These are phyloP conservation scores for Boletus subluridellus DNA, from an alignment of 1,284 basidiomycete genomes.

Conservation along the genomic window DNA sequence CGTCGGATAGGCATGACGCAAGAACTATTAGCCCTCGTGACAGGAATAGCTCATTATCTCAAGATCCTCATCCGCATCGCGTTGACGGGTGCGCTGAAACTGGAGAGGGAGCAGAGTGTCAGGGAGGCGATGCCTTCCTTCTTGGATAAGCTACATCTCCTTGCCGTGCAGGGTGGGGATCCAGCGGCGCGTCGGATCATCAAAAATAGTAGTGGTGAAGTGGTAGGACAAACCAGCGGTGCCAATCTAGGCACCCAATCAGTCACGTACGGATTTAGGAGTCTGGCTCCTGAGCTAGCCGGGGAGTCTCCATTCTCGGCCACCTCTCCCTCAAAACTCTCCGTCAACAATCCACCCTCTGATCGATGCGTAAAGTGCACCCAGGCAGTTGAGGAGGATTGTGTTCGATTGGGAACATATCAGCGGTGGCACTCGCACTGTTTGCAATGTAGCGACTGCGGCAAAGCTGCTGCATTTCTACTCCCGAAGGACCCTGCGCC, in stretches of 20 bases:
- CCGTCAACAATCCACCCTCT: conserved; percentile 65
- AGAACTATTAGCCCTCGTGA: conserved; percentile 95
- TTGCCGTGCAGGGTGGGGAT: conserved; percentile 85
- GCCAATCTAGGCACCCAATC: conserved; percentile 71
- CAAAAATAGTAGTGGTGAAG: conserved; percentile 63
- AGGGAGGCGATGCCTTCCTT: conserved; percentile 84
- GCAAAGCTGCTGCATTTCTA: conserved; percentile 69
- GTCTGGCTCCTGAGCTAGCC: conserved; percentile 82
- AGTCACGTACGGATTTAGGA: conserved; percentile 85
- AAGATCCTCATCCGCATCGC: conserved; percentile 99
- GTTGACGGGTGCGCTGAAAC: conserved; percentile 90
- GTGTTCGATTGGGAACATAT: conserved; percentile 88
- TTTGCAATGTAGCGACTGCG: conserved; percentile 79
- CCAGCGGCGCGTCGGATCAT: conserved; percentile 70
- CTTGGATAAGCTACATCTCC: conserved; percentile 87
- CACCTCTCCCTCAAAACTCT: conserved; percentile 43
- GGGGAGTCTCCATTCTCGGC: conserved; percentile 77
- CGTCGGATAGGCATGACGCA: conserved; percentile 94
- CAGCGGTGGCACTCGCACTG: conserved; percentile 96
- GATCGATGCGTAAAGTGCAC: conserved; percentile 91
- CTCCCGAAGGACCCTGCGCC: conserved; percentile 49
- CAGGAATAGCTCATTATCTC: conserved; percentile 96
- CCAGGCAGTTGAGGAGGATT: conserved; percentile 95
- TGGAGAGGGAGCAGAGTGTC: conserved; percentile 87
- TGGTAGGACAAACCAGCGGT: conserved; percentile 42